These are phyloP conservation scores for Polytrichum commune DNA, from an alignment of 225 moss, liverwort and hornwort species.

Conservation along the genomic window DNA sequence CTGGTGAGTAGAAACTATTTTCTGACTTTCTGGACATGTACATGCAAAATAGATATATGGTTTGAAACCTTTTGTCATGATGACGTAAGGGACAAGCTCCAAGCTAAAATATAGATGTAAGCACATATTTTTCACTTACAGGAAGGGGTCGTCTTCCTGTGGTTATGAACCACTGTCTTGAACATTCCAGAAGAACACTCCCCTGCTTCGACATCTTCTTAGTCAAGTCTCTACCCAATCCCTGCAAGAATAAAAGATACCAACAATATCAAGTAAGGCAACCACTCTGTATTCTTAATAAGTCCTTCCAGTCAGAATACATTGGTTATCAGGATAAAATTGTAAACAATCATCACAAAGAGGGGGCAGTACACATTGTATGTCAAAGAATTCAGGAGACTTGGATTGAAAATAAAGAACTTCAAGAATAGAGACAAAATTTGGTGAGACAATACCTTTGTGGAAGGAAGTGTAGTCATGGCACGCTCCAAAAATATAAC, in stretches of 20 bases:
- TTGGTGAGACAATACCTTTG: slow-evolving; percentile 32
- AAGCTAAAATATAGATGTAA: neutral
- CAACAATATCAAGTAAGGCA: neutral
- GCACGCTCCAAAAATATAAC: slow-evolving; percentile 80
- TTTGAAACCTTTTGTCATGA: no score
- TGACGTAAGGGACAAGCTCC: neutral
- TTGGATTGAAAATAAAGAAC: no score
- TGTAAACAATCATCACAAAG: no score
- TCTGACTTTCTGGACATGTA: no score
- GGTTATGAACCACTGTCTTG: slow-evolving; percentile 72
- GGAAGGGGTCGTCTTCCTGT: slow-evolving; percentile 87
- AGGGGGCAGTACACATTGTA: no score
- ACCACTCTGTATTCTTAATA: neutral
- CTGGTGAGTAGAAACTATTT: no score
- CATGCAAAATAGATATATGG: no score
- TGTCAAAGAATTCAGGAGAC: no score
- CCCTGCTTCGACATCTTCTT: slow-evolving; percentile 67
- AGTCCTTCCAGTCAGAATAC: no score
- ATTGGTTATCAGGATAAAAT: no score
- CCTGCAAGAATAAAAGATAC: slow-evolving; percentile 24
- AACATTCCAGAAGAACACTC: slow-evolving; percentile 63
- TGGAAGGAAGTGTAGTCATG: slow-evolving; percentile 54
- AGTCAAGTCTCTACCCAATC: slow-evolving; percentile 43
- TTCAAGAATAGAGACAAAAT: no score
- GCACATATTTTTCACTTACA: slow-evolving; percentile 25